A percentile compares a stretch with the other conserved stretches of the same genome.
Evolutionary conservation across 2,329 filamentous ascomycete species (phyloP).

Genomic region (Ploettnerulaceae sp.): DNA sequence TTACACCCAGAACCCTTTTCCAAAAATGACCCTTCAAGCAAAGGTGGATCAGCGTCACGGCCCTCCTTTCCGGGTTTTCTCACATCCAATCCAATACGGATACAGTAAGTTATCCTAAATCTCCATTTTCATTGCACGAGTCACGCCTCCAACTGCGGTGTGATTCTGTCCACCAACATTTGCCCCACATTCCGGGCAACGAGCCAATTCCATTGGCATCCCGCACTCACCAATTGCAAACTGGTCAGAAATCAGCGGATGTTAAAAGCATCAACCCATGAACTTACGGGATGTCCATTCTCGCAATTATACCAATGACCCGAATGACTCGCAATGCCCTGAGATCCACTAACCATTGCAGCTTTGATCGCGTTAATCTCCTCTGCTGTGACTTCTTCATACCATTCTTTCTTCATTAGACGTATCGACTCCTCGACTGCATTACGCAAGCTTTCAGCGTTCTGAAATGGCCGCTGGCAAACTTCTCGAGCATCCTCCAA

Average conservation of each 20-base stretch:
- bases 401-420: conserved; percentile 35
- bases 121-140: conserved; percentile 46
- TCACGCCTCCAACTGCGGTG: conserved; percentile 45
- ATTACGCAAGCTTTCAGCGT: conserved; percentile 24
- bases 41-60: too few relatives aligned
- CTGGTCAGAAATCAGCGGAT: conserved; percentile 1
- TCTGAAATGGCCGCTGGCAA: conserved; percentile 34
- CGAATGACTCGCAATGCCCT: conserved; percentile 36
- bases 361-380: conserved; percentile 29
- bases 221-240: conserved; percentile 64
- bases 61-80: too few relatives aligned
- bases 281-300: conserved; percentile 42
- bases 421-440: conserved; percentile 30
- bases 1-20: too few relatives aligned
- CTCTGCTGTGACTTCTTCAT: conserved; percentile 39
- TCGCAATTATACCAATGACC: conserved; percentile 57
- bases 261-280: too few relatives aligned
- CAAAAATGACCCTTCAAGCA: too few relatives aligned
- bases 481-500: conserved; percentile 32
- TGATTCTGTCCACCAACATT: conserved; percentile 52
- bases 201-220: conserved; percentile 55
- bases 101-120: too few relatives aligned
- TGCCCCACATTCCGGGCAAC: conserved; percentile 58
- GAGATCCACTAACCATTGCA: neutral
- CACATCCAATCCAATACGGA: too few relatives aligned